These are phyloP conservation scores for Chalciporus sphaerocephalus DNA, from an alignment of 768 basidiomycete species.

Conservation along the genomic window DNA sequence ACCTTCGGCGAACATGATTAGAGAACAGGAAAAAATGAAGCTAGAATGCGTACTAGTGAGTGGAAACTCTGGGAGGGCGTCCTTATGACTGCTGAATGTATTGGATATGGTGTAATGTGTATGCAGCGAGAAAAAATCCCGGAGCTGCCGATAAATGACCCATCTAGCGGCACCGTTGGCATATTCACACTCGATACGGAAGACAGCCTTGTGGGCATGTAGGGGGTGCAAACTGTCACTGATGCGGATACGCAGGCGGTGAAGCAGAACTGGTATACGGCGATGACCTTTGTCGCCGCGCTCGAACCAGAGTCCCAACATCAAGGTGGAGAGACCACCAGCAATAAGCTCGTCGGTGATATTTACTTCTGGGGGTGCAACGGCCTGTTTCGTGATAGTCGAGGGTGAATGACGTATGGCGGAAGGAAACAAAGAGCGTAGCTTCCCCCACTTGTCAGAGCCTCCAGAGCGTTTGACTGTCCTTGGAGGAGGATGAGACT, in stretches of 20 bases:
- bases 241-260: conserved; percentile 77
- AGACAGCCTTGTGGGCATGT: conserved; percentile 71
- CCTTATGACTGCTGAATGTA: conserved; percentile 65
- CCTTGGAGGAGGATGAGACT: conserved; percentile 27
- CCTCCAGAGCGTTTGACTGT: conserved; percentile 19
- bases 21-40: not conserved
- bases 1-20: conserved; percentile 38
- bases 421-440: conserved; percentile 63
- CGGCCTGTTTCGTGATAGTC: conserved; percentile 40
- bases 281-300: conserved; percentile 80
- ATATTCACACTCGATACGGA: conserved; percentile 94
- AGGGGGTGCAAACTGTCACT: conserved; percentile 84
- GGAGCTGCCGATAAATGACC: conserved; percentile 92
- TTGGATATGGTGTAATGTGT: conserved; percentile 86
- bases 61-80: conserved; percentile 89
- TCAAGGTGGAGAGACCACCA: conserved; percentile 72
- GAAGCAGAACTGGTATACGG: conserved; percentile 74
- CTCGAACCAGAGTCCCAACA: conserved; percentile 82
- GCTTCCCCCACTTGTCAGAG: conserved; percentile 53
- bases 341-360: conserved; percentile 80
- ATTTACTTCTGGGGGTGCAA: conserved; percentile 54
- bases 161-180: conserved; percentile 89
- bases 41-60: conserved; percentile 52
- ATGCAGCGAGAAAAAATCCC: conserved; percentile 88
- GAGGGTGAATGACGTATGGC: conserved; percentile 38